A percentile compares a stretch with the other conserved stretches of the same genome.
These are phyloP conservation scores for Ambrosia trifida DNA, from an alignment of 129 eudicot species.

Conservation along the genomic window DNA sequence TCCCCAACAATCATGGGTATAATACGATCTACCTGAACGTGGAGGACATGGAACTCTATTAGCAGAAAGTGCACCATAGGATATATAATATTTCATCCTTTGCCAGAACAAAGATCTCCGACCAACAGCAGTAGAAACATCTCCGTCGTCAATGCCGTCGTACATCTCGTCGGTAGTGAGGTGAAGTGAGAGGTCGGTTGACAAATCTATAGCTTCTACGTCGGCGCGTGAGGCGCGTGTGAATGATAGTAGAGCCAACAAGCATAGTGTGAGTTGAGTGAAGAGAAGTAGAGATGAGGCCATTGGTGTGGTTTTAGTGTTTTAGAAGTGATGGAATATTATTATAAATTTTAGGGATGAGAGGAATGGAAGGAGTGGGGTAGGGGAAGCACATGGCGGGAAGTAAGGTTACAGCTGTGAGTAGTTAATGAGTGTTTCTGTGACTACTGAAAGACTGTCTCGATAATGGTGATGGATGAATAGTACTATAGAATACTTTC, in stretches of 20 bases:
- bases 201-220: too few species aligned
- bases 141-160: constrained; percentile 20
- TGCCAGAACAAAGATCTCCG: constrained; percentile 71
- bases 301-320: constrained; percentile 27
- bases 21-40: constrained; percentile 85
- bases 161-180: constrained; percentile 27
- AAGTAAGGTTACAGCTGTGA: constrained; percentile 33
- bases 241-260: constrained; percentile 21
- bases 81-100: constrained; percentile 52
- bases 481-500: background rate
- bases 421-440: constrained; percentile 32
- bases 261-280: constrained; percentile 11
- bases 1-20: constrained; percentile 67
- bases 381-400: constrained; percentile 43
- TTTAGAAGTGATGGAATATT: background rate
- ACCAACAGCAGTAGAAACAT: background rate
- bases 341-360: background rate
- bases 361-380: constrained; percentile 15
- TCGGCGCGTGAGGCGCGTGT: constrained; percentile 15
- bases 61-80: constrained; percentile 79
- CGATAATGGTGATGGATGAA: constrained; percentile 12
- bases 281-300: constrained; percentile 5
- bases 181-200: constrained; percentile 1
- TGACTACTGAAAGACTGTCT: constrained; percentile 20
- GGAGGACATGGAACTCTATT: constrained; percentile 83